Evolutionary conservation across 1,284 basidiomycete species (phyloP).

Genomic region (Chalciporus sp.): DNA sequence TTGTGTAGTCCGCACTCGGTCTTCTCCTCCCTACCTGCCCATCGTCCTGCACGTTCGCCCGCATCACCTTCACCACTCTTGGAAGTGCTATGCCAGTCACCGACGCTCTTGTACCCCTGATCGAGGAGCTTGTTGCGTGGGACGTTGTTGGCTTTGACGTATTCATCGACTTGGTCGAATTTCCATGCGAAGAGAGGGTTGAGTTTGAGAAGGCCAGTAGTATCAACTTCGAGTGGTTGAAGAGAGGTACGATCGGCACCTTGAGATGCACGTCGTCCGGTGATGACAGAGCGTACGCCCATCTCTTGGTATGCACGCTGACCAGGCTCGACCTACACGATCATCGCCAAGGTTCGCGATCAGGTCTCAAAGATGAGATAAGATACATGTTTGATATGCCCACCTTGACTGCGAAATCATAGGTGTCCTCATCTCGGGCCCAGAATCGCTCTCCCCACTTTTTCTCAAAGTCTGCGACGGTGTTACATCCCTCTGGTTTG

Average conservation of each 20-base stretch:
- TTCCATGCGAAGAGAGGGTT: conserved; percentile 95
- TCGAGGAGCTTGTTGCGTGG: conserved; percentile 89
- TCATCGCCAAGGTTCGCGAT: too few relatives aligned
- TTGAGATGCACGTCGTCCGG: conserved; percentile 91
- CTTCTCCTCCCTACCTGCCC: conserved; percentile 87
- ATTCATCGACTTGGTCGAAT: conserved; percentile 85
- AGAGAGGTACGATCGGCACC: conserved; percentile 85
- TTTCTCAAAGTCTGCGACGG: conserved; percentile 76
- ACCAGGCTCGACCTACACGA: conserved; percentile 84
- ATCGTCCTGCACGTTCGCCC: conserved; percentile 87
- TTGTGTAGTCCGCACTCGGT: conserved; percentile 95
- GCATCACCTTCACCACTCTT: conserved; percentile 73
- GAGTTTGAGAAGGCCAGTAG: conserved; percentile 90
- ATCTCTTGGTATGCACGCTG: conserved; percentile 85
- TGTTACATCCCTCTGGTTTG: conserved; percentile 75
- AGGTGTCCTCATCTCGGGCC: conserved; percentile 87
- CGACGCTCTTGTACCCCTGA: conserved; percentile 92
- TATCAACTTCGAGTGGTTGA: conserved; percentile 89
- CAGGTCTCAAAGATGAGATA: too few relatives aligned
- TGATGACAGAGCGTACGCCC: conserved; percentile 88
- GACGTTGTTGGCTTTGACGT: conserved; percentile 83
- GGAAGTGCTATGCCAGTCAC: conserved; percentile 95
- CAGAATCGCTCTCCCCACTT: conserved; percentile 85
- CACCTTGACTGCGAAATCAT: conserved; percentile 94
- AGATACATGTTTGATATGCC: conserved; percentile 17